Evolutionary conservation across 2,329 filamentous ascomycete genomes (phyloP).

Genomic region (Fusarium stilboides): DNA sequence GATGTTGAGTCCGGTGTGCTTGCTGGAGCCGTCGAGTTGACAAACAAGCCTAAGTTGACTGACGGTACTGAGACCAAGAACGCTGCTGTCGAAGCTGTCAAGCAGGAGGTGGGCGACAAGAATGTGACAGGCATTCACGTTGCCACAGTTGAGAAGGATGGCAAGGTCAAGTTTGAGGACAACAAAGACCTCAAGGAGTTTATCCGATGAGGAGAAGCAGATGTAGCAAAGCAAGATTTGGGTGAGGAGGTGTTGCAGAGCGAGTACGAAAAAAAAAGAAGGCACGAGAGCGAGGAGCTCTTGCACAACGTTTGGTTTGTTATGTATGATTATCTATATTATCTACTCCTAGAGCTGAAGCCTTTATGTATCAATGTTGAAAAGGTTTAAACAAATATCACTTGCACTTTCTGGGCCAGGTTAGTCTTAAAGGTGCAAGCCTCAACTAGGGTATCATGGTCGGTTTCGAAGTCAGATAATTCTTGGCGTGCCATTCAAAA

Average conservation of each 20-base stretch:
- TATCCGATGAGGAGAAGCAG: conserved; percentile 56
- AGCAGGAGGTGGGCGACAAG: conserved; percentile 52
- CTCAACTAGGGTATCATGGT: background rate
- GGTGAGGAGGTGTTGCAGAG: conserved; percentile 17
- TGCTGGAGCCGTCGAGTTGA: conserved; percentile 69
- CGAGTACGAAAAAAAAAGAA: conserved; percentile 21
- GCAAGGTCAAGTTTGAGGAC: conserved; percentile 77
- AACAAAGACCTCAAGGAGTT: conserved; percentile 71
- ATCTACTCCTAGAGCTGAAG: conserved; percentile 32
- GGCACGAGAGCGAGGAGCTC: conserved; percentile 13
- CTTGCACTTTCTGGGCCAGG: background rate
- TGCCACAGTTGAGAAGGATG: conserved; percentile 70
- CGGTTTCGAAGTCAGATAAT: background rate
- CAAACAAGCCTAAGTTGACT: conserved; percentile 54
- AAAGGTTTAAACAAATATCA: conserved; percentile 1
- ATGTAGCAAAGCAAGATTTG: conserved; percentile 1
- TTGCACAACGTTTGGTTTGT: conserved; percentile 19
- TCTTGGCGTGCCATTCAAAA: no score
- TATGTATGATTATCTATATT: conserved; percentile 37
- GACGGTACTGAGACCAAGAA: conserved; percentile 46
- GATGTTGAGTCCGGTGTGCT: conserved; percentile 82
- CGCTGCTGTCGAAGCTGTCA: conserved; percentile 27
- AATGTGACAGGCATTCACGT: conserved; percentile 66
- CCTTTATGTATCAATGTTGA: conserved; percentile 36
- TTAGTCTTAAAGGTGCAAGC: no score